Evolutionary conservation across 2,329 filamentous ascomycete genomes (phyloP).

Genomic region (Tolypocladium capitatum): DNA sequence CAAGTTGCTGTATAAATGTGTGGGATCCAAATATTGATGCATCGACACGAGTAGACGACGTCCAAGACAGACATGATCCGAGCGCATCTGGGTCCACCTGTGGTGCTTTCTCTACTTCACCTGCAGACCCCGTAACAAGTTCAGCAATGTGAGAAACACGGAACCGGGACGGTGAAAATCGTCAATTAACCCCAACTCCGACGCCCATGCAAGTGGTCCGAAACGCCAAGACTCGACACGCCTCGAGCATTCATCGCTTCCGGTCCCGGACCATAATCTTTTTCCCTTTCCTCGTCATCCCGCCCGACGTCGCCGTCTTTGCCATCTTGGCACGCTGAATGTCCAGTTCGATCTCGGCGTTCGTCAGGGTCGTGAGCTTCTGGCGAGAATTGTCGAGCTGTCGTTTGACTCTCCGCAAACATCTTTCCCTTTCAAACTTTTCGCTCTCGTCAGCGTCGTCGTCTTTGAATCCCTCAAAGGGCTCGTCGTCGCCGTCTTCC

Average conservation of each 20-base stretch:
- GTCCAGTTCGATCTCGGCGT: conserved; percentile 43
- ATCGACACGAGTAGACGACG: background rate
- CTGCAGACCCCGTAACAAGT: background rate
- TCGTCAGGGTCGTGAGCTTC: conserved; percentile 40
- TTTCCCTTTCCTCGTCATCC: conserved; percentile 44
- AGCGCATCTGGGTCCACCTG: background rate
- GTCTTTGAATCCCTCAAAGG: conserved; percentile 4
- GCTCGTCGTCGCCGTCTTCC: conserved; percentile 11
- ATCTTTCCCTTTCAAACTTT: conserved; percentile 26
- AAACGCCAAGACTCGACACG: background rate
- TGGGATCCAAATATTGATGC: conserved; percentile 29
- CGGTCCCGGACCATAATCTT: conserved; percentile 50
- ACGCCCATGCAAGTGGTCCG: background rate
- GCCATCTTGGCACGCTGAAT: conserved; percentile 50
- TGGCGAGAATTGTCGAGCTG: conserved; percentile 37
- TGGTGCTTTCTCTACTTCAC: background rate
- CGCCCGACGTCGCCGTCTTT: conserved; percentile 48
- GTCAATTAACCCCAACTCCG: background rate
- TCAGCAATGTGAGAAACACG: too few species aligned
- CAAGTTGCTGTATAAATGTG: conserved; percentile 35
- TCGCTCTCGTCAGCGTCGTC: conserved; percentile 15
- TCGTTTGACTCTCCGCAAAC: conserved; percentile 29
- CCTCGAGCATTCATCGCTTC: conserved; percentile 33
- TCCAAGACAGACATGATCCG: background rate
- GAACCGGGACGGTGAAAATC: background rate